Percentiles rank a stretch among this genome's conserved stretches.
Evolutionary conservation across 1,139 yeast genomes (phyloP).

Genomic region (Yamadazyma taylorii): DNA sequence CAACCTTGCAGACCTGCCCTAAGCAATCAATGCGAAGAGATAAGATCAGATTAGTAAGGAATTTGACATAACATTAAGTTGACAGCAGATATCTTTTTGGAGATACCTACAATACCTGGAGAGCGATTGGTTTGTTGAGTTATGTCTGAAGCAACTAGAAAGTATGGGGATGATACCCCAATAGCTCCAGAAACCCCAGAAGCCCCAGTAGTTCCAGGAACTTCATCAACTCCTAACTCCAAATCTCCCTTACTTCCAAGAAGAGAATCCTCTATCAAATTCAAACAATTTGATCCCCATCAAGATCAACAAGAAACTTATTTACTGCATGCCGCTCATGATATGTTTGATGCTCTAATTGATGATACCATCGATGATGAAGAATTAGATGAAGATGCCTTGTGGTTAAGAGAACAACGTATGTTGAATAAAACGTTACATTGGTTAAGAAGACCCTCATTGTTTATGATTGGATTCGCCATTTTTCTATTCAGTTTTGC

Average conservation of each 20-base stretch:
- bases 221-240: too few relatives aligned
- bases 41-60: too few relatives aligned
- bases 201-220: too few relatives aligned
- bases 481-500: slow-evolving; percentile 27
- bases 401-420: slow-evolving; percentile 41
- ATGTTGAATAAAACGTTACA: slow-evolving; percentile 28
- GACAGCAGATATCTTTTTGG: too few relatives aligned
- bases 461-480: slow-evolving; percentile 28
- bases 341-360: slow-evolving; percentile 31
- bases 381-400: slow-evolving; percentile 36
- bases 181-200: too few relatives aligned
- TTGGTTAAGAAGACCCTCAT: slow-evolving; percentile 38
- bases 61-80: too few relatives aligned
- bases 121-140: too few relatives aligned
- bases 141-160: too few relatives aligned
- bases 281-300: slow-evolving; percentile 8
- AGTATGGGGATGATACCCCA: too few relatives aligned
- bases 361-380: slow-evolving; percentile 26
- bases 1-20: too few relatives aligned
- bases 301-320: slow-evolving; percentile 11
- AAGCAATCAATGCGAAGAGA: too few relatives aligned
- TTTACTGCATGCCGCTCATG: slow-evolving; percentile 27
- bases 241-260: slow-evolving; percentile 1
- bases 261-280: slow-evolving; percentile 6
- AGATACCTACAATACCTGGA: too few relatives aligned